Percentiles rank a stretch among this genome's conserved stretches.
phyloP scores from a whole-genome alignment of 2,329 filamentous ascomycete genomes.

The Claviceps purpurea region DNA sequence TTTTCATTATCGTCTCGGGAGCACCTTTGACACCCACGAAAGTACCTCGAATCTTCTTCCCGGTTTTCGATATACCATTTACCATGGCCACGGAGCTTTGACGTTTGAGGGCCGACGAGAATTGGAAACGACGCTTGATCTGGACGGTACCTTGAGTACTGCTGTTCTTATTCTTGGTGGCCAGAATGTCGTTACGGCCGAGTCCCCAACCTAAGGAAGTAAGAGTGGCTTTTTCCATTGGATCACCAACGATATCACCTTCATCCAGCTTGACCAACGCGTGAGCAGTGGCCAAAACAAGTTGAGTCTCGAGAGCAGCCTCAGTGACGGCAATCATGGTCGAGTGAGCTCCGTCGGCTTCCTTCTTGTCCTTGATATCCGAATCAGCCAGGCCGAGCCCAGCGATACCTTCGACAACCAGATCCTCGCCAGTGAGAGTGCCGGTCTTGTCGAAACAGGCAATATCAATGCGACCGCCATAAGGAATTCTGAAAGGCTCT shows the following conservation, averaged over 20 bases:
- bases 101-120: slow-evolving; percentile 89
- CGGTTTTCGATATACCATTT: slow-evolving; percentile 56
- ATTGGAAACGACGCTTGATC: slow-evolving; percentile 93
- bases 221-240: slow-evolving; percentile 96
- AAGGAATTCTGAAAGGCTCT: slow-evolving; percentile 96
- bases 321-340: slow-evolving; percentile 59
- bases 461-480: slow-evolving; percentile 85
- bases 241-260: slow-evolving; percentile 92
- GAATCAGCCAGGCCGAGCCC: slow-evolving; percentile 63
- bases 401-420: slow-evolving; percentile 94
- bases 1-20: slow-evolving; percentile 90
- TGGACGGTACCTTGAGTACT: slow-evolving; percentile 59
- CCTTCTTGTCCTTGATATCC: slow-evolving; percentile 50
- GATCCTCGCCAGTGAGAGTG: slow-evolving; percentile 87
- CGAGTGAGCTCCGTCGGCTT: slow-evolving; percentile 71
- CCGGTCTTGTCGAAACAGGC: slow-evolving; percentile 99
- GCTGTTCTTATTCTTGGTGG: slow-evolving; percentile 36
- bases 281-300: slow-evolving; percentile 90
- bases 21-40: slow-evolving; percentile 95
- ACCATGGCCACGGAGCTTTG: slow-evolving; percentile 90
- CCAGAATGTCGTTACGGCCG: slow-evolving; percentile 76
- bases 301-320: slow-evolving; percentile 66
- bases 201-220: slow-evolving; percentile 81
- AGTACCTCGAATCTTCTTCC: slow-evolving; percentile 66
- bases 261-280: slow-evolving; percentile 93